Evolutionary conservation across 1,284 basidiomycete genomes (phyloP).

Genomic region (Bondarzewia mesenterica): DNA sequence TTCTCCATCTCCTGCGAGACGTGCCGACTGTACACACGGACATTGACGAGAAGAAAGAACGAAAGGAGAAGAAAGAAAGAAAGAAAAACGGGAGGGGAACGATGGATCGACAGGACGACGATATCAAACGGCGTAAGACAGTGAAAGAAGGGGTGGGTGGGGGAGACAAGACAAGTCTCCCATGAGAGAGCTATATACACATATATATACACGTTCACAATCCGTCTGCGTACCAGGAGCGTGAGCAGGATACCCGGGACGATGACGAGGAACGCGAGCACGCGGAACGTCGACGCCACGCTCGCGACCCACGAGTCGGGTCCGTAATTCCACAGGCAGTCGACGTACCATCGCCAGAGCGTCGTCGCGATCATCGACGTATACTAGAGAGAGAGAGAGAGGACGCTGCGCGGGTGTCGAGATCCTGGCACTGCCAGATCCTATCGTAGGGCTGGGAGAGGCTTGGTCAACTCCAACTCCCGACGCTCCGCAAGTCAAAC

Average conservation of each 20-base stretch:
- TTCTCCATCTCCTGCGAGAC: conserved; percentile 36
- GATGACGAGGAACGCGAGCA: conserved; percentile 54
- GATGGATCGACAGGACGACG: too few species aligned
- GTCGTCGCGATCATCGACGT: conserved; percentile 23
- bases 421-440: background rate
- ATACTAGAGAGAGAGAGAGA: too few species aligned
- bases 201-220: too few species aligned
- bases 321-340: conserved; percentile 54
- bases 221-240: conserved; percentile 59
- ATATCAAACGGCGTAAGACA: too few species aligned
- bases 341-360: conserved; percentile 51
- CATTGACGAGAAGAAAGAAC: conserved; percentile 44
- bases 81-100: too few species aligned
- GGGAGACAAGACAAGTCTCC: too few species aligned
- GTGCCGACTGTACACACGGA: conserved; percentile 35
- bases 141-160: too few species aligned
- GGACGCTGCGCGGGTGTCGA: background rate
- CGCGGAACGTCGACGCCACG: conserved; percentile 53
- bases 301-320: conserved; percentile 60
- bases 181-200: too few species aligned
- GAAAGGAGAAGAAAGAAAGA: too few species aligned
- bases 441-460: too few species aligned
- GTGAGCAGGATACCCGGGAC: conserved; percentile 59
- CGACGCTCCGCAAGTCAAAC: too few species aligned
- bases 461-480: too few species aligned